A percentile compares a stretch with the other conserved stretches of the same genome.
These are phyloP conservation scores for Metschnikowia anglica DNA, from an alignment of 805 yeast species.

Conservation along the genomic window DNA sequence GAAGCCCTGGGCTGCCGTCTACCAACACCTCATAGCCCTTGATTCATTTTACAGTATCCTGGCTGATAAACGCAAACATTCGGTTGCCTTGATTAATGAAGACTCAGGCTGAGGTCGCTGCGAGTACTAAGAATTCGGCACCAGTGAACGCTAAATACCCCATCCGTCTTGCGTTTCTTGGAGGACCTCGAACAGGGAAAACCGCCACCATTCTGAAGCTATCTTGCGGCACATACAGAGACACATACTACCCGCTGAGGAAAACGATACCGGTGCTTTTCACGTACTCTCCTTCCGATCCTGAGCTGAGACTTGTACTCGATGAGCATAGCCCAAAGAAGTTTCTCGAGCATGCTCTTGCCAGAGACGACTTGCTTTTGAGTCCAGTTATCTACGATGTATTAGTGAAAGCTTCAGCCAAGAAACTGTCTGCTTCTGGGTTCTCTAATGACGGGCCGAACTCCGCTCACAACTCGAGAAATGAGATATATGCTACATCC, in stretches of 20 bases:
- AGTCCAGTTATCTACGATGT: slow-evolving; percentile 34
- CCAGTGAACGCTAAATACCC: slow-evolving; percentile 34
- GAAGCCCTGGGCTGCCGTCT: too few species aligned
- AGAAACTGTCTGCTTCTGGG: background rate
- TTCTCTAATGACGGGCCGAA: background rate
- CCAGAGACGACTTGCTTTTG: slow-evolving; percentile 20
- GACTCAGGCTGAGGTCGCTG: slow-evolving; percentile 9
- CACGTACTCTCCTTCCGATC: slow-evolving; percentile 46
- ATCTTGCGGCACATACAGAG: slow-evolving; percentile 50
- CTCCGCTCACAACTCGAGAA: slow-evolving; percentile 13
- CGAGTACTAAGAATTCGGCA: slow-evolving; percentile 4
- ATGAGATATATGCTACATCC: slow-evolving; percentile 25
- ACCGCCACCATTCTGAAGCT: slow-evolving; percentile 54
- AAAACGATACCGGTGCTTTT: slow-evolving; percentile 58
- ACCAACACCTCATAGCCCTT: too few species aligned
- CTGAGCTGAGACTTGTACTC: slow-evolving; percentile 20
- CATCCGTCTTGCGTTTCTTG: slow-evolving; percentile 57
- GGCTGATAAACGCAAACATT: too few species aligned
- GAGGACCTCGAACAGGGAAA: slow-evolving; percentile 60
- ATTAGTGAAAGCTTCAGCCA: slow-evolving; percentile 6
- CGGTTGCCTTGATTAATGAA: slow-evolving; percentile 1
- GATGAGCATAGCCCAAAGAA: slow-evolving; percentile 23
- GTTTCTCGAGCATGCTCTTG: slow-evolving; percentile 17
- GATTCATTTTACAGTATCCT: too few species aligned
- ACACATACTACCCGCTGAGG: slow-evolving; percentile 74